phyloP scores from a whole-genome alignment of 2,329 filamentous ascomycete species.

The Metarhizium anisopliae region DNA sequence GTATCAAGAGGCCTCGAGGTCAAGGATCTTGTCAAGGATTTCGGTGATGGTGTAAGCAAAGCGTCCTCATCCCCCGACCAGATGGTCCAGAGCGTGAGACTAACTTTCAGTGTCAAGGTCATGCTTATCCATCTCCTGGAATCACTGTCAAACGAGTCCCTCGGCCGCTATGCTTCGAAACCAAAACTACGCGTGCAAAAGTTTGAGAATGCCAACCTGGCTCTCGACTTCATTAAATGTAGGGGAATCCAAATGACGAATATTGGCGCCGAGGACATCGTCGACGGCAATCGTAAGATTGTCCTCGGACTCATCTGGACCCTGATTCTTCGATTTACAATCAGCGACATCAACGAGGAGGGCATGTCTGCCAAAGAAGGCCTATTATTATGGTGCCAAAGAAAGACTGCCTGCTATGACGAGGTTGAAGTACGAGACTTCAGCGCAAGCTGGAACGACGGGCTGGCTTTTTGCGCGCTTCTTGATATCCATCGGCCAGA shows the following conservation, averaged over 20 bases:
- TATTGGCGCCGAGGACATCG: constrained; percentile 95
- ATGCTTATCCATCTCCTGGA: constrained; percentile 95
- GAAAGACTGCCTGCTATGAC: constrained; percentile 97
- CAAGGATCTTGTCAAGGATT: constrained; percentile 77
- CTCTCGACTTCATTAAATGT: constrained; percentile 85
- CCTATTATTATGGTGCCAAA: constrained; percentile 89
- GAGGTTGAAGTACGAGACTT: constrained; percentile 95
- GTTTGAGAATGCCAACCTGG: constrained; percentile 97
- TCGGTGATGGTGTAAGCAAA: constrained; percentile 77
- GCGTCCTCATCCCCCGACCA: constrained; percentile 15
- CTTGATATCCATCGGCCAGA: constrained; percentile 96
- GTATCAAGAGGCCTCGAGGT: constrained; percentile 69
- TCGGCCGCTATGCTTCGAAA: constrained; percentile 92
- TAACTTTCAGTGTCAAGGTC: constrained; percentile 45
- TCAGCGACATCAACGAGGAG: constrained; percentile 97
- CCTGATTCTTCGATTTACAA: constrained; percentile 93
- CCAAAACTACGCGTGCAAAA: constrained; percentile 93
- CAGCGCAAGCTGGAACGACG: constrained; percentile 93
- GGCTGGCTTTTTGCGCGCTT: constrained; percentile 89
- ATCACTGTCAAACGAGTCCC: constrained; percentile 86
- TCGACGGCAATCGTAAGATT: constrained; percentile 96
- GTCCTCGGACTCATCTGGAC: constrained; percentile 98
- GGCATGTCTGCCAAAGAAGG: constrained; percentile 97
- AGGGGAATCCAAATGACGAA: constrained; percentile 96
- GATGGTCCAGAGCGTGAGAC: constrained; percentile 6